Evolutionary conservation across 2,329 filamentous ascomycete genomes (phyloP).

Genomic region (Penicillium sp.): DNA sequence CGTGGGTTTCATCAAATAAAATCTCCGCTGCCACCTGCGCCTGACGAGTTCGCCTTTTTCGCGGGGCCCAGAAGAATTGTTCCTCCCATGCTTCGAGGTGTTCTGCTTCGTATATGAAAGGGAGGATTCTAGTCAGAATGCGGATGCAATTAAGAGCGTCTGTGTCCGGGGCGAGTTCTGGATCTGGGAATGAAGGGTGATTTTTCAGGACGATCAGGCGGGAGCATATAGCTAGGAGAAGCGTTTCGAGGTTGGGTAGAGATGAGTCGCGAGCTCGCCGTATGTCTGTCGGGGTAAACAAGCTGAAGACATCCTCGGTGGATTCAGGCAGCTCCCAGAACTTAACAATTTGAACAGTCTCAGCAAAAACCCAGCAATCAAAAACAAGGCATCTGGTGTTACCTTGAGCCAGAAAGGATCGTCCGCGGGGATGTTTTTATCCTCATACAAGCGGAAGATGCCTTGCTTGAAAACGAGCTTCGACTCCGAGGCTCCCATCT

Average conservation of each 20-base stretch:
- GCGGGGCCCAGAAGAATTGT: constrained; percentile 81
- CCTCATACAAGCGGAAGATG: constrained; percentile 93
- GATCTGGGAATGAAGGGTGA: constrained; percentile 85
- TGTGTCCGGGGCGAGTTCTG: constrained; percentile 73
- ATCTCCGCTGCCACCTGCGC: constrained; percentile 67
- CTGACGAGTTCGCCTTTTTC: constrained; percentile 67
- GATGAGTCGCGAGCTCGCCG: constrained; percentile 81
- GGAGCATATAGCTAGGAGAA: constrained; percentile 78
- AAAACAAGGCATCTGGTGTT: constrained; percentile 18
- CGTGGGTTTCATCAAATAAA: constrained; percentile 73
- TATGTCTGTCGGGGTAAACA: constrained; percentile 86
- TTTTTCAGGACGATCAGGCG: constrained; percentile 78
- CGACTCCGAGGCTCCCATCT: constrained; percentile 96
- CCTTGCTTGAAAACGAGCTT: constrained; percentile 98
- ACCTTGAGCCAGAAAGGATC: constrained; percentile 93
- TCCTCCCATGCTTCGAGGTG: constrained; percentile 81
- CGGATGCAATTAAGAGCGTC: constrained; percentile 95
- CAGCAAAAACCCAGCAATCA: not conserved
- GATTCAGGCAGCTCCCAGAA: constrained; percentile 98
- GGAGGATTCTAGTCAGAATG: constrained; percentile 81
- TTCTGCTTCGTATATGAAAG: constrained; percentile 88
- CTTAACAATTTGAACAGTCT: constrained; percentile 43
- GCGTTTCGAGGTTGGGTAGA: constrained; percentile 82
- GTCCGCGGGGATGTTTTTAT: constrained; percentile 78
- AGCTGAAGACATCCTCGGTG: constrained; percentile 91